Evolutionary conservation across 2,329 filamentous ascomycete species (phyloP).

Genomic region (Leptosphaerulina australis): DNA sequence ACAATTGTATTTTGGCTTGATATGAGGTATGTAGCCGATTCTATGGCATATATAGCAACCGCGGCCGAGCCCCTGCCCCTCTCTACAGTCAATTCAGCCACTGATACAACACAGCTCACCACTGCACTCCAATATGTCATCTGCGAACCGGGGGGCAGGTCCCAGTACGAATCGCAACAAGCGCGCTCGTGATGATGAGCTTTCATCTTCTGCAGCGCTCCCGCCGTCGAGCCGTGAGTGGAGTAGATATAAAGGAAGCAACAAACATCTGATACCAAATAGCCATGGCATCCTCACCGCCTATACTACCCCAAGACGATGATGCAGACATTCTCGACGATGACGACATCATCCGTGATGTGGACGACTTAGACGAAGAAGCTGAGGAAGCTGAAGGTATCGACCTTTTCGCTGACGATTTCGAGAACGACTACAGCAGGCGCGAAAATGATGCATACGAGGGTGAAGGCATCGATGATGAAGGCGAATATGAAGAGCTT

Average conservation of each 20-base stretch:
- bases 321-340: conserved; percentile 76
- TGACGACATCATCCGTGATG: conserved; percentile 67
- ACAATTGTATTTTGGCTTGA: conserved; percentile 14
- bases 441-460: conserved; percentile 67
- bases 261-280: conserved; percentile 35
- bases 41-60: conserved; percentile 2
- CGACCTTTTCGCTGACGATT: conserved; percentile 73
- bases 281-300: conserved; percentile 66
- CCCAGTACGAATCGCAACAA: conserved; percentile 66
- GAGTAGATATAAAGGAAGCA: not conserved
- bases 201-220: conserved; percentile 61
- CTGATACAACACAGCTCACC: conserved; percentile 69
- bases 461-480: conserved; percentile 76
- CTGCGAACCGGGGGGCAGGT: conserved; percentile 75
- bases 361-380: conserved; percentile 71
- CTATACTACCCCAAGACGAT: conserved; percentile 68
- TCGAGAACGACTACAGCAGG: conserved; percentile 65
- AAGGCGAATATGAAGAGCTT: conserved; percentile 76
- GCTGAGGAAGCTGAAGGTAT: conserved; percentile 73
- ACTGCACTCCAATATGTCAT: conserved; percentile 77
- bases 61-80: conserved; percentile 26
- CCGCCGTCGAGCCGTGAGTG: conserved; percentile 69
- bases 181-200: conserved; percentile 67
- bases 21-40: conserved; percentile 30
- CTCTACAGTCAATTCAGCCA: conserved; percentile 21